These are phyloP conservation scores for Aspergillus ruber DNA, from an alignment of 2,329 filamentous ascomycete species.

Conservation along the genomic window DNA sequence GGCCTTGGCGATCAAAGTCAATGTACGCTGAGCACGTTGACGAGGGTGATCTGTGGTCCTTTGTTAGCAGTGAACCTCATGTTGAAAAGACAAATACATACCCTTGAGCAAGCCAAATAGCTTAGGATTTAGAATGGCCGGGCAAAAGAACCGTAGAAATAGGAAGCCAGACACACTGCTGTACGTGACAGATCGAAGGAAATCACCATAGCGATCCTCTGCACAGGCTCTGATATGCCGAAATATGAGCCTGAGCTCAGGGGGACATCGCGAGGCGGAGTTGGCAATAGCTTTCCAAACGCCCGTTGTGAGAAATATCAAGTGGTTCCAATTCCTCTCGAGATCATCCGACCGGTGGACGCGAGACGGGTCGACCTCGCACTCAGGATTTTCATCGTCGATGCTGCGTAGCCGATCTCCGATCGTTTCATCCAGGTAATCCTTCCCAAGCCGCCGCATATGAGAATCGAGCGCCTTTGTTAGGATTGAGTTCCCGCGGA, in stretches of 20 bases:
- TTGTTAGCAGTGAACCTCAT: constrained; percentile 13
- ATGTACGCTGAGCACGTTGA: constrained; percentile 72
- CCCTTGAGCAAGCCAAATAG: constrained; percentile 78
- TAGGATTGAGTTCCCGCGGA: constrained; percentile 87
- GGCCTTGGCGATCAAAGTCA: constrained; percentile 88
- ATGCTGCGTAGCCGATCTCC: constrained; percentile 83
- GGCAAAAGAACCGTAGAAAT: constrained; percentile 91
- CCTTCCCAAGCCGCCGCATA: constrained; percentile 88
- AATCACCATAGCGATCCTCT: constrained; percentile 90
- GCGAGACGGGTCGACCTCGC: constrained; percentile 88
- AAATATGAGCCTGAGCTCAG: constrained; percentile 77
- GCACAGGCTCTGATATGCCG: constrained; percentile 88
- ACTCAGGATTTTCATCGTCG: constrained; percentile 82
- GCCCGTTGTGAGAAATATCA: constrained; percentile 70
- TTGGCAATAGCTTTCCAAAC: constrained; percentile 77
- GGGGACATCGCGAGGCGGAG: constrained; percentile 68
- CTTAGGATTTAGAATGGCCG: constrained; percentile 92
- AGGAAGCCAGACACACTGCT: constrained; percentile 93
- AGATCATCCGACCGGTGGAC: constrained; percentile 63
- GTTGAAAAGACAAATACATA: constrained; percentile 21
- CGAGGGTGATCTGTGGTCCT: constrained; percentile 65
- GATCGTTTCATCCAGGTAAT: constrained; percentile 83
- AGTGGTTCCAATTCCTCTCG: constrained; percentile 71
- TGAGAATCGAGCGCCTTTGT: constrained; percentile 92
- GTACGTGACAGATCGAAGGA: constrained; percentile 79